Evolutionary conservation across 306 rosid species (phyloP), one percentile per base, ranked within the genome.

Genomic region (Gillenia trifoliata): DNA sequence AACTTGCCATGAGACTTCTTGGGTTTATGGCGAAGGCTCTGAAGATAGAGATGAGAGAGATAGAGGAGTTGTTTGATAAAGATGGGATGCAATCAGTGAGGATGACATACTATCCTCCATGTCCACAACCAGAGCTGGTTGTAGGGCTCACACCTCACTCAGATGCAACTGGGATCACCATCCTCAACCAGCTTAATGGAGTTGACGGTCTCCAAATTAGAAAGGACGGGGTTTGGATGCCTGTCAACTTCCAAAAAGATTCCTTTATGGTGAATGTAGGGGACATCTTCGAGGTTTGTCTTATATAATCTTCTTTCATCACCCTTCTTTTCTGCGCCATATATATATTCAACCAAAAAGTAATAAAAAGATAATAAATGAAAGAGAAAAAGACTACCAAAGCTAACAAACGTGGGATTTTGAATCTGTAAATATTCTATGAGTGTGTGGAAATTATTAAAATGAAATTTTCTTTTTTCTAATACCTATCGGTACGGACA

Each of bases 61-160:
- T 90, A 50, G 82, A 77, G 19, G 82, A 86, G 8, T 26, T 84
- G 22, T 88, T 91, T 33, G 93, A 76, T 34, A 25, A 4, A 3
- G 88, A 91, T 64, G 96, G 98, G 1, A 72, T 89, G 92, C 90
- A 82, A 26, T 70, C 97, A 5, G 6, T 83, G 47, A 87, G 98
- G 82, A 93, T 91, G 86, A 76, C 88, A n/a, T 83, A 78, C 64
- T 93, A 93, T 74, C 98, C 97, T 11, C 90, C 96, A 57, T 91
- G 98, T 41, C 90, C 92, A 19, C 34, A 82, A 20, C 95, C 97
- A 30, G 90, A 93, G 61, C 41, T 62, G 0, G 97, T 91, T 1
- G 68, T 82, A 5, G 98, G 97, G 0, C 49, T 93, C 4, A 76
- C 85, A 0, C 92, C 96, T 1, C 97, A 93, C 83, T 91, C 98